Base-by-base conservation (phyloP, 2,329 filamentous ascomycete species). In the Ceratocystis papillata region DNA sequence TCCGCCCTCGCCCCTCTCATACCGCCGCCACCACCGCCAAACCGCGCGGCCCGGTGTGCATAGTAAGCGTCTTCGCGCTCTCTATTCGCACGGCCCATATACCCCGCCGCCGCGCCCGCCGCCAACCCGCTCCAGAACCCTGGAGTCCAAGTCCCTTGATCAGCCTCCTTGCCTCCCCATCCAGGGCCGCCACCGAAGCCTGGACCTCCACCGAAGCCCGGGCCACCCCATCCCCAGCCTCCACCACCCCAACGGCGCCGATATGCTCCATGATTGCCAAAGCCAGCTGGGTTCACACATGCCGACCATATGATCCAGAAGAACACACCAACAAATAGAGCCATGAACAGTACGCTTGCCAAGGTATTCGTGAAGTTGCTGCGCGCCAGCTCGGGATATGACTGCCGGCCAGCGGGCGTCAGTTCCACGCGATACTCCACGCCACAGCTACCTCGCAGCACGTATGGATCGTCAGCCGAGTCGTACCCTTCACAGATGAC, bases 401-500 rank as follows among this genome's bases (percentile, higher is more conserved):
- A 83, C 70, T 81, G 76, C 76, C 92, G 85, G 2, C 94, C 94
- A 68, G 81, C 79, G 10, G 87, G 84, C 0, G 92, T 97, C 64
- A 97, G 78, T 0, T 88, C 75, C 5, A 97, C 76, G 15, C 87
- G 81, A 75, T 97, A 97, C 76, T 96, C 90, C 28, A 96, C 92
- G 15, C 88, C 94, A 76, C 93, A 97, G 74, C 89, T 94, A 25
- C 94, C 94, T 72, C 89, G 91, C 65, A 97, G 77, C n/a, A 97
- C 83, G 74, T 90, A 95, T 0, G 85, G 84, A 74, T 97, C 94
- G 60, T 93, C 84, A 0, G 87, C 76, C 15, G 78, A 80, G 67
- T 83, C 79, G 76, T 96, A 97, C 10, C 94, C 93, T 73, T 99
- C 93, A 75, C 94, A 99, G 10, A 91, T 79, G 65, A 97, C 93